Base-by-base conservation (phyloP, 306 rosid species). In the Sindora glabra region DNA sequence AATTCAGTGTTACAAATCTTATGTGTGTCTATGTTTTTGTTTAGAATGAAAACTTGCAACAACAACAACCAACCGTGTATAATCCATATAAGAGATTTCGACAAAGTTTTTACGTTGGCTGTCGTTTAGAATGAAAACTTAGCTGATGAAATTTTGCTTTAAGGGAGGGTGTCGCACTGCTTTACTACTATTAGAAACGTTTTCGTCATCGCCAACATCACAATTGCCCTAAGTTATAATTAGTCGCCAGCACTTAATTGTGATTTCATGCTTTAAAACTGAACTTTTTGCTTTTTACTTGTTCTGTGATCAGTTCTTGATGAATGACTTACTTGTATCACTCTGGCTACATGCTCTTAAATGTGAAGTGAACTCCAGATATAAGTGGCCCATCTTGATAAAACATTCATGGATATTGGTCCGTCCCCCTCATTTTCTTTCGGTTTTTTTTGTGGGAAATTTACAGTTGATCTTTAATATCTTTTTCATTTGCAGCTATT, bases 401-500 rank as follows among this genome's bases (percentile, higher is more conserved):
- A n/a, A n/a, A n/a, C n/a, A n/a, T 56, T 55, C 29, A 22, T 45
- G 19, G 22, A 24, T 56, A 37, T 38, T 54, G 21, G 37, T 24
- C 8, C 17, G 25, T 23, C 26, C 9, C 22, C 25, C 70, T n/a
- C n/a, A n/a, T n/a, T n/a, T n/a, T n/a, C n/a, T n/a, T n/a, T n/a
- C n/a, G n/a, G n/a, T 67, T 33, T 81, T 48, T 70, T 48, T 17
- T 49, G 39, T 65, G 45, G 36, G 47, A 54, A 24, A 57, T 67
- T 49, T 61, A 68, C 46, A 60, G 64, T 68, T 81, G 62, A 76
- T 66, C 56, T 78, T 58, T 56, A 29, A 6, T 29, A 3, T 53
- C 39, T 5, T 67, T 51, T 67, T 74, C 77, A 52, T 55, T 71
- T 85, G 91, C 97, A 90, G 97, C 80, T 87, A 48, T 90, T 77